Base-by-base conservation (phyloP, 108 stramenopile species). In the Nannochloropsis gaditana region DNA sequence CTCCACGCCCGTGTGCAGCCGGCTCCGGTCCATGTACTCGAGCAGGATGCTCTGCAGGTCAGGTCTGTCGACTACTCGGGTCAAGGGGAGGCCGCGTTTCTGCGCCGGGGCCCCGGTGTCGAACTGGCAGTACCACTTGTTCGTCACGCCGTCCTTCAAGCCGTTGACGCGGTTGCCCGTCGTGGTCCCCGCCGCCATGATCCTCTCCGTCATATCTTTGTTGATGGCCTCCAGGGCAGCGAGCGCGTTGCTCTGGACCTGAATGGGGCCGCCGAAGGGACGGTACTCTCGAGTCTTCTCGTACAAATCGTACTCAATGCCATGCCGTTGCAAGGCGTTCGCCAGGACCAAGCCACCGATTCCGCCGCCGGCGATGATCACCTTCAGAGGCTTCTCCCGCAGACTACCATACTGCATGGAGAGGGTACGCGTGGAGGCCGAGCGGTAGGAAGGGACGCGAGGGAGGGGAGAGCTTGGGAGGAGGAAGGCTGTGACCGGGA, bases 141-240 rank as follows among this genome's bases (percentile, higher is more conserved):
- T 92, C 81, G 95, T 85, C 83, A 96, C 85, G 17, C 96, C 97
- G 92, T 98, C 97, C 91, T 97, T 98, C 89, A 98, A 97, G 11
- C 97, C 97, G 90, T 96, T 97, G 3, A 93, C 90, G 43, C 97
- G 92, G 10, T 95, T 95, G 43, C 96, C 97, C 11, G 97, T 98
- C 86, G 96, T 97, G 45, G 97, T 98, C 89, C 97, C 97, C 80
- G 94, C 93, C 19, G 95, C 96, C 97, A 98, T 97, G 45, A 98
- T 90, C 80, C 94, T 92, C 50, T 94, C 94, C 86, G 96, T 97
- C 79, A 96, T 85, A 5, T 79, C 83, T 31, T 94, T 93, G 84
- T 97, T 96, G 88, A 97, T 95, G 88, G 95, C 96, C 92, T 96
- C 94, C 81, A 98, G 87, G 0, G 95, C 94, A 8, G 94, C 94